phyloP scores from a whole-genome alignment of 148 eudicot species.

The Limonium bicolor region DNA sequence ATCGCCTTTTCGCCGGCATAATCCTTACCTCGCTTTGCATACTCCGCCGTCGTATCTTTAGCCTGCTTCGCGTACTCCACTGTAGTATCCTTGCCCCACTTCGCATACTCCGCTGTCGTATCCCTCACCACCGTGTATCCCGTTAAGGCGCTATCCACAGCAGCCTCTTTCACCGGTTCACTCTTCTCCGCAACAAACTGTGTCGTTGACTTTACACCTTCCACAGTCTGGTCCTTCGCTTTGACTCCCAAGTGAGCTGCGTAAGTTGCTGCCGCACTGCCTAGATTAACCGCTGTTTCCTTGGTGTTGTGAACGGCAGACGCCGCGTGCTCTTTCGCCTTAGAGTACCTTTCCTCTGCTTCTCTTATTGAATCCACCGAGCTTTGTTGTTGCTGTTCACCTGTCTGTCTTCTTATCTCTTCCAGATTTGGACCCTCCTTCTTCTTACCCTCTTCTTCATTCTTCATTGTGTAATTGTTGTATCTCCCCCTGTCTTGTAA shows the following conservation, averaged over 20 bases:
- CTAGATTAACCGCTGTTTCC: conserved; percentile 1
- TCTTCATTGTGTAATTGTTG: neutral
- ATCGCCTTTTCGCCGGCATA: neutral
- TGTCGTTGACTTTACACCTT: neutral
- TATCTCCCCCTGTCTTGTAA: neutral
- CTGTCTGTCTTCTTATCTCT: conserved; percentile 33
- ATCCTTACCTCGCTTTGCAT: neutral
- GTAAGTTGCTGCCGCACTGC: neutral
- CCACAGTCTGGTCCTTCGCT: neutral
- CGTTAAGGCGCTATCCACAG: neutral
- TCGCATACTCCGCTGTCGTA: neutral
- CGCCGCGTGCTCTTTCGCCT: conserved; percentile 2
- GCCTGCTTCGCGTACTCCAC: conserved; percentile 1
- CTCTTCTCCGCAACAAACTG: conserved; percentile 1
- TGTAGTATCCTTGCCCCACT: neutral
- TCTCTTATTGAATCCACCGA: conserved; percentile 45
- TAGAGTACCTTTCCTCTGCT: conserved; percentile 37
- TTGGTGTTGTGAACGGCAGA: neutral
- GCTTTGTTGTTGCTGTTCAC: conserved; percentile 58
- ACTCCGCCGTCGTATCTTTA: too few relatives aligned
- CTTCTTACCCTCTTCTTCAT: neutral
- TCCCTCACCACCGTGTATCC: conserved; percentile 1
- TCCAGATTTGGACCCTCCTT: conserved; percentile 19
- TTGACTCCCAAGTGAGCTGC: neutral
- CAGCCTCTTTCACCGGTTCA: neutral